phyloP scores from a whole-genome alignment of 306 rosid genomes.

The Arachis stenosperma region DNA sequence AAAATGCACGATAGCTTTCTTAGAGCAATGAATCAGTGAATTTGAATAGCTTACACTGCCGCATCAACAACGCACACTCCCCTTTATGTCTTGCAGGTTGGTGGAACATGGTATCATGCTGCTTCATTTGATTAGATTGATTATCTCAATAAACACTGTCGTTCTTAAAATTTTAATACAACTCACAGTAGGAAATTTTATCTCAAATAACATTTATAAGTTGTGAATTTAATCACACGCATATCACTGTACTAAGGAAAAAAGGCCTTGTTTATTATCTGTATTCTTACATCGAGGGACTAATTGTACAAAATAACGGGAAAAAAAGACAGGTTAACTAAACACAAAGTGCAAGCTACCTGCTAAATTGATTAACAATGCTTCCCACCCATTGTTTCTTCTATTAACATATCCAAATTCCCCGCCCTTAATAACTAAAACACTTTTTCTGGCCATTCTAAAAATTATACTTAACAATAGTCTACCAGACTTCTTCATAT shows the following conservation, averaged over 20 bases:
- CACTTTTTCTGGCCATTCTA: neutral
- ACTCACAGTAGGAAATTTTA: too few relatives aligned
- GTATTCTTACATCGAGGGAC: constrained; percentile 45
- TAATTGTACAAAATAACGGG: constrained; percentile 38
- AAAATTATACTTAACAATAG: neutral
- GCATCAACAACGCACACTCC: neutral
- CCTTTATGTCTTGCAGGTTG: constrained; percentile 23
- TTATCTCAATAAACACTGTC: too few relatives aligned
- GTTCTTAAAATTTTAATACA: too few relatives aligned
- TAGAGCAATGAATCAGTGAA: neutral
- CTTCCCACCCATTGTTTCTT: constrained; percentile 3
- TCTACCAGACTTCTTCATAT: constrained; percentile 5
- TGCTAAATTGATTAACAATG: constrained; percentile 7
- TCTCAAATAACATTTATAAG: too few relatives aligned
- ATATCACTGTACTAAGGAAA: too few relatives aligned
- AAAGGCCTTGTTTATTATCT: constrained; percentile 40
- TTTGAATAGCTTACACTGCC: neutral
- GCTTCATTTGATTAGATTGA: neutral
- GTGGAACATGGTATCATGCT: neutral
- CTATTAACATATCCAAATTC: constrained; percentile 5
- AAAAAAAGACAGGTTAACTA: constrained; percentile 32
- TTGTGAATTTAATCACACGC: too few relatives aligned
- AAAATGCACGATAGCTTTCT: too few relatives aligned
- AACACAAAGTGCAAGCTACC: constrained; percentile 34
- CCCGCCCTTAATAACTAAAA: neutral